These are phyloP conservation scores for Solanum hybrid DNA, from an alignment of 305 asterid species.

Conservation along the genomic window DNA sequence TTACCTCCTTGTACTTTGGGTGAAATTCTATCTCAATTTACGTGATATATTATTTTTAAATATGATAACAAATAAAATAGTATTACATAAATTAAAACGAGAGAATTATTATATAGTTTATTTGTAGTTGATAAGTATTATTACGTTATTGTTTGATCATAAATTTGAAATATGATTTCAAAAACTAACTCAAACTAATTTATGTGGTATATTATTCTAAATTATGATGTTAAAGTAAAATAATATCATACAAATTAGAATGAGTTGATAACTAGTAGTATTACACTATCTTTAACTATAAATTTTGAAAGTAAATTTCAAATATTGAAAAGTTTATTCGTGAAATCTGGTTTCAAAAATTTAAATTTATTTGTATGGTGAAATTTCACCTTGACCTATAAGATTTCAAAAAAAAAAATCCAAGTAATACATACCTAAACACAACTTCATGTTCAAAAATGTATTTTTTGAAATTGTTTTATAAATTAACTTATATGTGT, in stretches of 20 bases:
- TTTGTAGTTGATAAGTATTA: background rate
- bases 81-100: background rate
- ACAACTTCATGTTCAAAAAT: too few relatives aligned
- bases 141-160: too few relatives aligned
- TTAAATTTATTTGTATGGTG: background rate
- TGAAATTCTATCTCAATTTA: background rate
- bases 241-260: too few relatives aligned
- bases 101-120: background rate
- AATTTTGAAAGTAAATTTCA: background rate
- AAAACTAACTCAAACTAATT: background rate
- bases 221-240: background rate
- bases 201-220: background rate
- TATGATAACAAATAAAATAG: accelerated
- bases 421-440: background rate
- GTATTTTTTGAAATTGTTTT: too few relatives aligned
- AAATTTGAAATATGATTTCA: background rate
- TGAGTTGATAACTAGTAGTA: background rate
- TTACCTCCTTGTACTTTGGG: background rate
- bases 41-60: background rate
- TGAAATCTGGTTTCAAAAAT: background rate
- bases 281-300: background rate
- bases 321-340: background rate
- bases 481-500: too few relatives aligned
- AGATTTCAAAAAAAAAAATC: too few relatives aligned
- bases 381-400: background rate